A percentile compares a stretch with the other conserved stretches of the same genome.
These are phyloP conservation scores for Tolypocladium album DNA, from an alignment of 2,329 filamentous ascomycete species.

Conservation along the genomic window DNA sequence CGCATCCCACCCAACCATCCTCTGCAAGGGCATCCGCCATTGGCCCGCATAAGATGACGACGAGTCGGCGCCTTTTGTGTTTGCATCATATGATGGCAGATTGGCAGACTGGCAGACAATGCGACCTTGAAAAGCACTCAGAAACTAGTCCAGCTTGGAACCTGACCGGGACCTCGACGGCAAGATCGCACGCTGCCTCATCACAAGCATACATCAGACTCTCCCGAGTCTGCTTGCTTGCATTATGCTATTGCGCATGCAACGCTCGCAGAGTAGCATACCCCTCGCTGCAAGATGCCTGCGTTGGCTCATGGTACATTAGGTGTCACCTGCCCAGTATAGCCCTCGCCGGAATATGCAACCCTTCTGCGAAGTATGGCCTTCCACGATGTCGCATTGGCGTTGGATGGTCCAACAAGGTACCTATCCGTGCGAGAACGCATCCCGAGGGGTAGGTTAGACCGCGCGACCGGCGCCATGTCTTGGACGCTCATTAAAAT, in stretches of 20 bases:
- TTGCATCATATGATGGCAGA: constrained; percentile 2
- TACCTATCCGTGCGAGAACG: not conserved
- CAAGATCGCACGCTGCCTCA: not conserved
- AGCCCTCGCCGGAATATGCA: not conserved
- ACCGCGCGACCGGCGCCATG: not conserved
- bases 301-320: not conserved
- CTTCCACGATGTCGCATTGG: not conserved
- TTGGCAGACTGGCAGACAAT: not conserved
- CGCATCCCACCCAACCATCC: not conserved
- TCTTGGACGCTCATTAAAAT: not conserved
- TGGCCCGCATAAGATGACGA: not conserved
- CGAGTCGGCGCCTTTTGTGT: not conserved
- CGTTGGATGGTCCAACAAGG: not conserved
- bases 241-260: not conserved
- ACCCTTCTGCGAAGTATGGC: not conserved
- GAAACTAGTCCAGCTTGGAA: not conserved
- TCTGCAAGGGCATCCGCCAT: not conserved
- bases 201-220: not conserved
- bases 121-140: not conserved
- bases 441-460: not conserved
- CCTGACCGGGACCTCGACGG: not conserved
- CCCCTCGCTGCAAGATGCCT: not conserved
- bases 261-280: not conserved
- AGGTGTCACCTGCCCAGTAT: constrained; percentile 5
- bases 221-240: not conserved